A percentile compares a stretch with the other conserved stretches of the same genome.
Conservation (phyloP, 169 alveolate genomes). For the Amoebophrya sp. region DNA sequence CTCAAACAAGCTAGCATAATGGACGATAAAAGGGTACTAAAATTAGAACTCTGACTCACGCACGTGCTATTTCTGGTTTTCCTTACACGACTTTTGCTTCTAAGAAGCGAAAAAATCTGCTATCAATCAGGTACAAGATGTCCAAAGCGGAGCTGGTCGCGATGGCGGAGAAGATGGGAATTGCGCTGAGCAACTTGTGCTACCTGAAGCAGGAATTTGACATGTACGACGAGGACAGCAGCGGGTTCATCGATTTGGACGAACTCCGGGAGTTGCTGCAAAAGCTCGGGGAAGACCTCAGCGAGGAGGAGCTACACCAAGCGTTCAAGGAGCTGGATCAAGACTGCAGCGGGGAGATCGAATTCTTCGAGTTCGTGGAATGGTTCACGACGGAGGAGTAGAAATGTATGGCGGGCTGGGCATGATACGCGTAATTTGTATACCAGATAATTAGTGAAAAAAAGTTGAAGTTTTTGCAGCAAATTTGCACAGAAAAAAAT, state of each 20-base stretch:
- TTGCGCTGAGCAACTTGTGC: neutral
- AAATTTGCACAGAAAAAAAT: no score
- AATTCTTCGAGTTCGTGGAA: neutral
- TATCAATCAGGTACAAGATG: conserved; percentile 26
- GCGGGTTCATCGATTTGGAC: conserved; percentile 1
- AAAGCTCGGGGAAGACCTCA: neutral
- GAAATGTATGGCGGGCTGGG: no score
- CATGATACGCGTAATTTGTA: no score
- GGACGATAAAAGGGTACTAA: no score
- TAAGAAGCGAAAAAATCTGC: no score
- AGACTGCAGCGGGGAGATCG: neutral
- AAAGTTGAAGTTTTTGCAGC: no score
- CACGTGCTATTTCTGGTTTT: no score
- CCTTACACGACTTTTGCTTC: no score
- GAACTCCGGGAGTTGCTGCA: neutral
- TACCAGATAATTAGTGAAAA: no score
- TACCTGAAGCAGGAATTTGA: neutral
- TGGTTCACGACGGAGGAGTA: conserved; percentile 4
- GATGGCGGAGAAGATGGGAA: neutral
- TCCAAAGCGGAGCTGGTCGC: neutral
- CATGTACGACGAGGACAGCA: neutral
- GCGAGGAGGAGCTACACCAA: neutral
- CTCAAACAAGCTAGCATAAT: no score
- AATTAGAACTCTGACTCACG: no score
- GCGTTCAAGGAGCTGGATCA: neutral